These are phyloP conservation scores for Cylindrodendrum hubeiense DNA, from an alignment of 2,329 filamentous ascomycete species.

Conservation along the genomic window DNA sequence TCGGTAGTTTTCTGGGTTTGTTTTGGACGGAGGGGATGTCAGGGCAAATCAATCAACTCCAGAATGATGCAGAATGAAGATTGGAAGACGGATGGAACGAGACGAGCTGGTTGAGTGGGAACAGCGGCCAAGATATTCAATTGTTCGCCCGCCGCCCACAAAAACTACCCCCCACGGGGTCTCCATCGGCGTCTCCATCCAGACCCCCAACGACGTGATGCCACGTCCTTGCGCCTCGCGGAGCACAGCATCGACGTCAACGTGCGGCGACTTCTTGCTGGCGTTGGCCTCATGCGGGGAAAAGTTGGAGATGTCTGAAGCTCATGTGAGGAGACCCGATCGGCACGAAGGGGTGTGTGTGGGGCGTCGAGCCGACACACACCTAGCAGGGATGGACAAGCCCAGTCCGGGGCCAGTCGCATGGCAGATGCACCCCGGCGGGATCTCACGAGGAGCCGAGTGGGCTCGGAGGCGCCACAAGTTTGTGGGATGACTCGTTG, in stretches of 20 bases:
- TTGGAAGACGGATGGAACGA: slow-evolving; percentile 9
- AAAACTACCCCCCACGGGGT: slow-evolving; percentile 25
- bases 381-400: slow-evolving; percentile 14
- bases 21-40: background rate
- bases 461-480: slow-evolving; percentile 6
- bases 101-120: slow-evolving; percentile 22
- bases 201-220: slow-evolving; percentile 26
- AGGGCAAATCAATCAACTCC: background rate
- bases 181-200: slow-evolving; percentile 26
- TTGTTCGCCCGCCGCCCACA: slow-evolving; percentile 23
- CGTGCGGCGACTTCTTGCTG: slow-evolving; percentile 15
- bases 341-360: slow-evolving; percentile 39
- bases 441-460: slow-evolving; percentile 11
- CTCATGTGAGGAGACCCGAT: slow-evolving; percentile 37
- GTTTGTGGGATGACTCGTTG: slow-evolving; percentile 10
- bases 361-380: slow-evolving; percentile 41
- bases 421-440: slow-evolving; percentile 12
- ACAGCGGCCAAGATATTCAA: slow-evolving; percentile 23
- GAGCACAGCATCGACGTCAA: slow-evolving; percentile 7
- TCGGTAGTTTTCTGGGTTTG: slow-evolving; percentile 9
- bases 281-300: slow-evolving; percentile 40
- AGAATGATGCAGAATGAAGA: background rate
- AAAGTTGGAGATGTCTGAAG: slow-evolving; percentile 36
- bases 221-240: slow-evolving; percentile 28
- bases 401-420: slow-evolving; percentile 21